Evolutionary conservation across 2,329 filamentous ascomycete species (phyloP).

Genomic region (Phialophora verrucosa): DNA sequence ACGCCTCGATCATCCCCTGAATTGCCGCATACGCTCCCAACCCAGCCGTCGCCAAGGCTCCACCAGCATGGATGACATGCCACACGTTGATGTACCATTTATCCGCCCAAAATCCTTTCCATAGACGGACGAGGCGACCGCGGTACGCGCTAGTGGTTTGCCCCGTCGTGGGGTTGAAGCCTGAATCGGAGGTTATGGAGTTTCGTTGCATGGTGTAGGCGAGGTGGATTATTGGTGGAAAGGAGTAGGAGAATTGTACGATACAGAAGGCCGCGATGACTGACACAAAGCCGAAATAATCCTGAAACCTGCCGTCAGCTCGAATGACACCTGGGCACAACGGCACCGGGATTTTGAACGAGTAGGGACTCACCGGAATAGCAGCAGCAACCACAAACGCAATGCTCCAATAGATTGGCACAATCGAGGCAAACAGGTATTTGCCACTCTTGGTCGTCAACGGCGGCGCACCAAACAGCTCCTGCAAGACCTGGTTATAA

Average conservation of each 20-base stretch:
- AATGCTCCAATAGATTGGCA: conserved; percentile 42
- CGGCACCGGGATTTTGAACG: neutral
- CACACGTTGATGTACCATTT: conserved; percentile 41
- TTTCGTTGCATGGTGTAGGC: conserved; percentile 43
- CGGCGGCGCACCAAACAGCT: conserved; percentile 50
- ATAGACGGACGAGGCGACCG: conserved; percentile 27
- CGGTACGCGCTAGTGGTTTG: conserved; percentile 28
- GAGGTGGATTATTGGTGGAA: conserved; percentile 42
- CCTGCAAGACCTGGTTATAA: conserved; percentile 53
- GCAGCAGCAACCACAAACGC: conserved; percentile 42
- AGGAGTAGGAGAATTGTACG: conserved; percentile 43
- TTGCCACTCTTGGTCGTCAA: conserved; percentile 50
- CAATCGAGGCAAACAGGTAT: conserved; percentile 36
- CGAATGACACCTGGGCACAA: neutral
- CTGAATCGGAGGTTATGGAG: conserved; percentile 36
- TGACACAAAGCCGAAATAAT: conserved; percentile 40
- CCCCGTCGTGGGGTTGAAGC: conserved; percentile 39
- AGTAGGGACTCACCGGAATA: conserved; percentile 36
- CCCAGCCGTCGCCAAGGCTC: conserved; percentile 40
- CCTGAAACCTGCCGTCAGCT: neutral
- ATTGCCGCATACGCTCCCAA: conserved; percentile 42
- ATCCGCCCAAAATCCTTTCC: conserved; percentile 40
- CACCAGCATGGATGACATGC: conserved; percentile 41
- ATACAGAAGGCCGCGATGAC: conserved; percentile 43
- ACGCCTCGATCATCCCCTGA: conserved; percentile 42